phyloP scores from a whole-genome alignment of 2,329 filamentous ascomycete species.

The Fusarium heterosporum region DNA sequence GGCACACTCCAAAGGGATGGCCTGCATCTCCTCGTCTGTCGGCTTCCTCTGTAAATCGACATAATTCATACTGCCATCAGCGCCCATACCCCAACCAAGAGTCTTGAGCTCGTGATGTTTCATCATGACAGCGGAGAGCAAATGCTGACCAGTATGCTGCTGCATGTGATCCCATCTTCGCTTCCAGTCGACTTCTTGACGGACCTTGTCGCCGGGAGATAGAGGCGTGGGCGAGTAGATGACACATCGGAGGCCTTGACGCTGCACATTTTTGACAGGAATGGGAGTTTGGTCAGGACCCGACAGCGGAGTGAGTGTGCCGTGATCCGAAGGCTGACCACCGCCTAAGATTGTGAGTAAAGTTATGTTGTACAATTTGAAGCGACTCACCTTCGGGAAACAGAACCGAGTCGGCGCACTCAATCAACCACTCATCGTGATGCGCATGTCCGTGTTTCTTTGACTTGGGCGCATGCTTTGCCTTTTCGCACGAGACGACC shows the following conservation, averaged over 20 bases:
- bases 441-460: slow-evolving; percentile 40
- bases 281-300: slow-evolving; percentile 24
- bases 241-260: slow-evolving; percentile 47
- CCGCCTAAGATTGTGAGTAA: slow-evolving; percentile 39
- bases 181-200: slow-evolving; percentile 46
- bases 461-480: slow-evolving; percentile 25
- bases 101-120: slow-evolving; percentile 43
- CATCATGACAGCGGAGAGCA: slow-evolving; percentile 50
- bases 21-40: slow-evolving; percentile 37
- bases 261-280: slow-evolving; percentile 43
- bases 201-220: slow-evolving; percentile 33
- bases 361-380: fast-evolving
- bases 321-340: slow-evolving; percentile 50
- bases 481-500: slow-evolving; percentile 47
- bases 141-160: slow-evolving; percentile 51
- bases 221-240: slow-evolving; percentile 39
- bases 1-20: slow-evolving; percentile 45
- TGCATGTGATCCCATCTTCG: slow-evolving; percentile 53
- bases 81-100: slow-evolving; percentile 49
- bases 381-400: slow-evolving; percentile 46
- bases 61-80: slow-evolving; percentile 47
- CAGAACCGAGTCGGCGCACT: slow-evolving; percentile 49
- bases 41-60: slow-evolving; percentile 49
- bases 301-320: slow-evolving; percentile 37
- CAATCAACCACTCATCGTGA: slow-evolving; percentile 47